Evolutionary conservation across 805 yeast genomes (phyloP).

Genomic region (Jamesozyma hellenica): DNA sequence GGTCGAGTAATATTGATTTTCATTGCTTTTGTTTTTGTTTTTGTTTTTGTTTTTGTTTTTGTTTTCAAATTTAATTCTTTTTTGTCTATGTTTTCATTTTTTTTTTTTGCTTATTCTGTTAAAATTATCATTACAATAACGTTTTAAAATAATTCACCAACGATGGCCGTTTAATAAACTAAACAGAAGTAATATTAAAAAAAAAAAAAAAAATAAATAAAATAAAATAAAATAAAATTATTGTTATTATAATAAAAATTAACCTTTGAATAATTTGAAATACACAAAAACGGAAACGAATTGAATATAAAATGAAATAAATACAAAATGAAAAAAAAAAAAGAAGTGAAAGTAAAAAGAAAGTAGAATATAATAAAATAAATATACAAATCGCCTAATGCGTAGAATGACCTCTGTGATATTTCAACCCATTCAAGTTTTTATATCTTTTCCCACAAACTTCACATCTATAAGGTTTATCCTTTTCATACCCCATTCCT

Average conservation of each 20-base stretch:
- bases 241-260: too few species aligned
- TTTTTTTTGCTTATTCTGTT: neutral
- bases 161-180: too few species aligned
- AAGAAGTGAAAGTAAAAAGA: neutral
- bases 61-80: too few species aligned
- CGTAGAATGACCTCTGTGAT: slow-evolving; percentile 97
- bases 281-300: too few species aligned
- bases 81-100: neutral
- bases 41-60: neutral
- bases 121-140: too few species aligned
- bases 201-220: too few species aligned
- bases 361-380: too few species aligned
- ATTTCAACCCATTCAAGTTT: slow-evolving; percentile 89
- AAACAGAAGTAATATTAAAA: too few species aligned
- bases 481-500: slow-evolving; percentile 91
- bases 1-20: slow-evolving; percentile 22
- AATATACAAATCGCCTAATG: slow-evolving; percentile 45
- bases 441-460: slow-evolving; percentile 96
- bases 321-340: slow-evolving; percentile 1
- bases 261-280: too few species aligned
- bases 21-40: slow-evolving; percentile 9
- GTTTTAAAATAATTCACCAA: too few species aligned
- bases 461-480: slow-evolving; percentile 96
- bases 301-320: too few species aligned
- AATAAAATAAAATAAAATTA: too few species aligned